Evolutionary conservation across 805 yeast species (phyloP).

Genomic region (Barnettozyma vustinii): DNA sequence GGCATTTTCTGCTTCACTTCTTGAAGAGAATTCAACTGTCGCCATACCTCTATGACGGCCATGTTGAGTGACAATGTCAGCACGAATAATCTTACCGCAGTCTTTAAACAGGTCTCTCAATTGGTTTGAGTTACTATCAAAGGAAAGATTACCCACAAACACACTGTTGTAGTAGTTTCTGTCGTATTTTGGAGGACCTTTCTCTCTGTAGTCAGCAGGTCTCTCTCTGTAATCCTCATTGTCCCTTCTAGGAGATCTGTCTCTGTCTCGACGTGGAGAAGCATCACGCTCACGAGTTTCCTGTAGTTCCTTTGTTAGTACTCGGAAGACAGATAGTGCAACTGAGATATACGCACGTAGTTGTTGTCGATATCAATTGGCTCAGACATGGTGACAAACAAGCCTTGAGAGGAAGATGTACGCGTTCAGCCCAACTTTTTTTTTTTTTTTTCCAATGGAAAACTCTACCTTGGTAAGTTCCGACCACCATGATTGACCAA

Average conservation of each 20-base stretch:
- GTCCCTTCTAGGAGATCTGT: slow-evolving; percentile 28
- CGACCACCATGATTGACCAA: background rate
- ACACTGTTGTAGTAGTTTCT: slow-evolving; percentile 66
- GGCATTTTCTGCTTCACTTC: slow-evolving; percentile 65
- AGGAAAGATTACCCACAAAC: slow-evolving; percentile 72
- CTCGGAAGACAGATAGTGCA: background rate
- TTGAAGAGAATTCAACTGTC: slow-evolving; percentile 73
- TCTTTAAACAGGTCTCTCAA: slow-evolving; percentile 54
- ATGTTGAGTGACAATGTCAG: slow-evolving; percentile 73
- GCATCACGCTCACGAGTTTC: slow-evolving; percentile 24
- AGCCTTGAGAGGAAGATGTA: background rate
- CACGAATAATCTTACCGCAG: slow-evolving; percentile 65
- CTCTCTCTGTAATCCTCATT: slow-evolving; percentile 30
- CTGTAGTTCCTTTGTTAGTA: slow-evolving; percentile 13
- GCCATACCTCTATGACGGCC: slow-evolving; percentile 89
- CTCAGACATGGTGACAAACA: slow-evolving; percentile 6
- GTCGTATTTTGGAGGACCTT: slow-evolving; percentile 32
- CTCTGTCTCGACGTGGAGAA: slow-evolving; percentile 27
- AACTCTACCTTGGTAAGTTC: background rate
- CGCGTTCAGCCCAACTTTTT: background rate
- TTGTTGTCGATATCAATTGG: slow-evolving; percentile 7
- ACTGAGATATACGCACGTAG: slow-evolving; percentile 1
- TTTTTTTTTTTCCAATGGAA: background rate
- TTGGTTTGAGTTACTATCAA: slow-evolving; percentile 52
- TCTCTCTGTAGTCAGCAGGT: slow-evolving; percentile 28